Conservation (phyloP, 2,329 filamentous ascomycete species). For the Ciborinia camelliae region DNA sequence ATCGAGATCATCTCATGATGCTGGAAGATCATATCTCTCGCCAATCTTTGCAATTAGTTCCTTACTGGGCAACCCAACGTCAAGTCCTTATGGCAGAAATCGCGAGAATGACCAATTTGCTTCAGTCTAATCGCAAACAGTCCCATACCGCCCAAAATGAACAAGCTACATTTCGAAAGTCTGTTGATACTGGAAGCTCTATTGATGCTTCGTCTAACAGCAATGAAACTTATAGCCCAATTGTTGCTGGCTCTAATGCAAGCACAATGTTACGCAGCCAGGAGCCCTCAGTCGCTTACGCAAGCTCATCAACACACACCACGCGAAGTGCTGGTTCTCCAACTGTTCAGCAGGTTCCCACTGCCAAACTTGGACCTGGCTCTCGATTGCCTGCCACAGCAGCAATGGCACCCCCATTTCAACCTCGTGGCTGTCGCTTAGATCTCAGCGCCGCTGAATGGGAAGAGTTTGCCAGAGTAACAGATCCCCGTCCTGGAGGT, state of each 20-base stretch:
- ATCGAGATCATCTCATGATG: slow-evolving; percentile 53
- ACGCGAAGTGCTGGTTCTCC: slow-evolving; percentile 6
- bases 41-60: slow-evolving; percentile 44
- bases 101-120: neutral
- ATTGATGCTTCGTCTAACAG: neutral
- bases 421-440: slow-evolving; percentile 29
- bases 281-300: neutral
- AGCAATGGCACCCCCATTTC: slow-evolving; percentile 38
- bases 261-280: neutral
- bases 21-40: slow-evolving; percentile 57
- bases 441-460: slow-evolving; percentile 13
- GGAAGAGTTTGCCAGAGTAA: slow-evolving; percentile 11
- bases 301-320: neutral
- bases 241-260: neutral
- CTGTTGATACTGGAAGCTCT: neutral
- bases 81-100: slow-evolving; percentile 40
- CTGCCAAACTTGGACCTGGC: slow-evolving; percentile 3
- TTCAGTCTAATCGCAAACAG: neutral
- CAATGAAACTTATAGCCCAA: neutral
- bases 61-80: slow-evolving; percentile 46
- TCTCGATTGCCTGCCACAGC: slow-evolving; percentile 33
- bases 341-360: neutral
- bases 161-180: neutral
- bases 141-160: neutral
- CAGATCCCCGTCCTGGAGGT: slow-evolving; percentile 12